Evolutionary conservation across 768 basidiomycete genomes (phyloP).

Genomic region (Infundibulicybe gibba): DNA sequence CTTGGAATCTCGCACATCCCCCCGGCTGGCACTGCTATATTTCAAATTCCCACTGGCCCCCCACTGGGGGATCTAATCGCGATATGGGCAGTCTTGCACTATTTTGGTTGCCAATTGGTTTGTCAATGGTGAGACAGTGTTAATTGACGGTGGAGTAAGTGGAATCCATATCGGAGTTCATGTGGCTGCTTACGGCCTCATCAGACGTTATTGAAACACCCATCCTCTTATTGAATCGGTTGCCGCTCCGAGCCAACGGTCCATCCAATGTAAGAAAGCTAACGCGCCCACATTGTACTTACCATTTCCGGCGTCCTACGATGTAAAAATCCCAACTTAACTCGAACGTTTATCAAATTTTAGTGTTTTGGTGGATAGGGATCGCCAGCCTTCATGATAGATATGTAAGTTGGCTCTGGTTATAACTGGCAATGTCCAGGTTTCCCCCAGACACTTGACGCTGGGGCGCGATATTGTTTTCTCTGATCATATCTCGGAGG

Average conservation of each 20-base stretch:
- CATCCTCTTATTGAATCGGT: too few species aligned
- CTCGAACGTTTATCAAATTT: too few species aligned
- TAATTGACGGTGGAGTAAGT: conserved; percentile 48
- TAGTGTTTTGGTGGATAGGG: too few species aligned
- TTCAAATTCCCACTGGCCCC: conserved; percentile 28
- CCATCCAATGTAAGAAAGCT: too few species aligned
- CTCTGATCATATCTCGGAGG: conserved; percentile 39
- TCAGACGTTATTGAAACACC: neutral
- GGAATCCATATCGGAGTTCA: too few species aligned
- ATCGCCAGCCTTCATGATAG: too few species aligned
- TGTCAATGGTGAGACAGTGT: conserved; percentile 44
- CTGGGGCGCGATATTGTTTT: conserved; percentile 72
- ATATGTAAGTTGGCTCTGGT: too few species aligned
- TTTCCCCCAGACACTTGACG: conserved; percentile 56
- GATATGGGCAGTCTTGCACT: conserved; percentile 42
- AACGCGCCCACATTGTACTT: too few species aligned
- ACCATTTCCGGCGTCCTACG: too few species aligned
- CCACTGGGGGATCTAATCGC: conserved; percentile 29
- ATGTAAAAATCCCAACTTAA: too few species aligned
- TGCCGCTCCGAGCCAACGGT: too few species aligned
- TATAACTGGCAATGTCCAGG: conserved; percentile 82
- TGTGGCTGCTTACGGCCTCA: too few species aligned
- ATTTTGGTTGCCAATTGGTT: conserved; percentile 43
- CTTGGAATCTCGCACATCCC: conserved; percentile 18
- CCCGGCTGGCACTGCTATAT: conserved; percentile 12